Evolutionary conservation across 2,329 filamentous ascomycete genomes (phyloP).

Genomic region (Didymella exigua): DNA sequence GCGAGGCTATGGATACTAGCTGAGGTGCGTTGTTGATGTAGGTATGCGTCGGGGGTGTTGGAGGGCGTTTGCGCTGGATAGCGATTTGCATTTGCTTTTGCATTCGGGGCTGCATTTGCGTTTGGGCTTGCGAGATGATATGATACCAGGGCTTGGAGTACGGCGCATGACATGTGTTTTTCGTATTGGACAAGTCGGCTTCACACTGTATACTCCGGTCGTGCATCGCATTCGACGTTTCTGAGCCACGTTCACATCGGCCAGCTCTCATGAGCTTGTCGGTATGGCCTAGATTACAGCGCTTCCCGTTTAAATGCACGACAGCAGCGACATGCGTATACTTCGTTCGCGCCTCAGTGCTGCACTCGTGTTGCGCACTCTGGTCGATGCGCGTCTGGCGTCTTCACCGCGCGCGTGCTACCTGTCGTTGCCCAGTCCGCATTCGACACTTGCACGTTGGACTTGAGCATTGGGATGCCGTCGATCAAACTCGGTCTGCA

Average conservation of each 20-base stretch:
- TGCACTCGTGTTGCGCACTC: slow-evolving; percentile 2
- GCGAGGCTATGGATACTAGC: slow-evolving; percentile 36
- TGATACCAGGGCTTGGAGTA: background rate
- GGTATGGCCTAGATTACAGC: too few relatives aligned
- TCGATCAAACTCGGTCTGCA: too few relatives aligned
- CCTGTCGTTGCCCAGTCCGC: slow-evolving; percentile 4
- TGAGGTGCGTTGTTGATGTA: slow-evolving; percentile 6
- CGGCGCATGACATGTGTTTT: background rate
- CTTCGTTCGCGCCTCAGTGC: background rate
- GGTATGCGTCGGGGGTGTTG: background rate
- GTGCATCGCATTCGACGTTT: too few relatives aligned
- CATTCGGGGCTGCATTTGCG: background rate
- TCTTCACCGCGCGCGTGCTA: background rate
- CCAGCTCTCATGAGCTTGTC: too few relatives aligned
- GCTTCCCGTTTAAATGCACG: too few relatives aligned
- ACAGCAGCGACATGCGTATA: too few relatives aligned
- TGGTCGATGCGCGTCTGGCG: slow-evolving; percentile 11
- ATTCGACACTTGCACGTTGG: background rate
- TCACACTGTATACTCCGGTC: too few relatives aligned
- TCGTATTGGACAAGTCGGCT: too few relatives aligned
- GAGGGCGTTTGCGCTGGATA: too few relatives aligned
- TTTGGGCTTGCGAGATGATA: background rate
- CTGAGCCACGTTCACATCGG: too few relatives aligned
- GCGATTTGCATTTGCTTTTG: background rate
- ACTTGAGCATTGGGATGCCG: background rate